These are phyloP conservation scores for Talaromyces sp. DNA, from an alignment of 2,329 filamentous ascomycete genomes.

Conservation along the genomic window DNA sequence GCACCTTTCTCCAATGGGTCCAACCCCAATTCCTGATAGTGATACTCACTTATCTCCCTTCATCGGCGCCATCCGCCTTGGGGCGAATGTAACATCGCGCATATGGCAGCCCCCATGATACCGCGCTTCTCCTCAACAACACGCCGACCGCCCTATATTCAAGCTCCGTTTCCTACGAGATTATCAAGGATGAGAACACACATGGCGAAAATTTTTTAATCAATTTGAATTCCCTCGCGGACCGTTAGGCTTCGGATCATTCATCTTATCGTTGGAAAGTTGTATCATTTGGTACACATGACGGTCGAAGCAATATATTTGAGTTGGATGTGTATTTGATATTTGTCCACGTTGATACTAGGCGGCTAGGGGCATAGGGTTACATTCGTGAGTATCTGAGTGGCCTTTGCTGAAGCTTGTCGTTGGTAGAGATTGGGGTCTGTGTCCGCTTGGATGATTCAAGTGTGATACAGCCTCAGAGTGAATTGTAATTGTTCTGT, in stretches of 20 bases:
- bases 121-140: neutral
- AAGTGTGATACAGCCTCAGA: neutral
- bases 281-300: neutral
- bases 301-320: neutral
- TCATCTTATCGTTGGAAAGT: neutral
- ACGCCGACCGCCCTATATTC: no score
- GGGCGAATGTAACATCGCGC: neutral
- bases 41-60: neutral
- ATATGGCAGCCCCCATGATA: conserved; percentile 7
- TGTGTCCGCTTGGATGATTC: neutral
- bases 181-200: no score
- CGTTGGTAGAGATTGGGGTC: neutral
- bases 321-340: neutral
- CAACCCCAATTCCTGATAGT: neutral
- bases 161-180: no score
- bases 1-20: neutral
- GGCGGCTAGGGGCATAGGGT: neutral
- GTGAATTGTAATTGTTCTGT: neutral
- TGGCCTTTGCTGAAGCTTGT: neutral
- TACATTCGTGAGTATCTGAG: neutral
- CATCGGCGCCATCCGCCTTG: neutral
- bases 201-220: neutral
- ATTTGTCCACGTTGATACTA: neutral
- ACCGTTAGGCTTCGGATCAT: neutral
- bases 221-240: neutral